phyloP scores from a whole-genome alignment of 1,284 basidiomycete genomes.

The Pascua sp. region DNA sequence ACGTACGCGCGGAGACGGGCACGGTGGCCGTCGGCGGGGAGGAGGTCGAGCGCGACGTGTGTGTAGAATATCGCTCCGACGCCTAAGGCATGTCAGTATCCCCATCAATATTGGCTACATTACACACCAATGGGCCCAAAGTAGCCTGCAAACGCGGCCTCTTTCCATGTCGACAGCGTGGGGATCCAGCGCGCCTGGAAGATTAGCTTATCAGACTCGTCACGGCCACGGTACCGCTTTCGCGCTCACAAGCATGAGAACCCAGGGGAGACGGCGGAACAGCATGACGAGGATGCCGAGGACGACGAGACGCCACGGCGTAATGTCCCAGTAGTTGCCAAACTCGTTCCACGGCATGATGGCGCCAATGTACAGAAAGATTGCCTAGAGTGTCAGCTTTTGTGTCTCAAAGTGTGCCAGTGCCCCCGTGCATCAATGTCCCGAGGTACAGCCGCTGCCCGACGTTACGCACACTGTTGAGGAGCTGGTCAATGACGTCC shows the following conservation, averaged over 20 bases:
- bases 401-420: too few relatives aligned
- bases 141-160: slow-evolving; percentile 47
- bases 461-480: slow-evolving; percentile 44
- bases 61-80: slow-evolving; percentile 54
- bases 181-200: slow-evolving; percentile 40
- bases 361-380: slow-evolving; percentile 83
- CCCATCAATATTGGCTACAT: slow-evolving; percentile 16
- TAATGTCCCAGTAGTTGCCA: slow-evolving; percentile 54
- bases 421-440: too few relatives aligned
- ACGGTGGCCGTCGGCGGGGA: slow-evolving; percentile 50
- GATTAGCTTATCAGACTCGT: background rate
- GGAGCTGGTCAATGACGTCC: slow-evolving; percentile 56
- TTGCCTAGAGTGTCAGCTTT: slow-evolving; percentile 24
- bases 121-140: slow-evolving; percentile 48
- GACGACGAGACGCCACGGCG: slow-evolving; percentile 75
- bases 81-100: slow-evolving; percentile 33
- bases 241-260: slow-evolving; percentile 60
- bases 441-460: background rate
- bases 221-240: background rate
- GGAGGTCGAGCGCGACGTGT: slow-evolving; percentile 50
- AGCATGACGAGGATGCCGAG: slow-evolving; percentile 73
- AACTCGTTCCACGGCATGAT: slow-evolving; percentile 71
- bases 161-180: slow-evolving; percentile 40
- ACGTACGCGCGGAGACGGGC: slow-evolving; percentile 40
- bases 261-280: slow-evolving; percentile 72